A percentile compares a stretch with the other conserved stretches of the same genome.
Conservation (phyloP, 441 rosid species). For the Gossypium schwendimanii region DNA sequence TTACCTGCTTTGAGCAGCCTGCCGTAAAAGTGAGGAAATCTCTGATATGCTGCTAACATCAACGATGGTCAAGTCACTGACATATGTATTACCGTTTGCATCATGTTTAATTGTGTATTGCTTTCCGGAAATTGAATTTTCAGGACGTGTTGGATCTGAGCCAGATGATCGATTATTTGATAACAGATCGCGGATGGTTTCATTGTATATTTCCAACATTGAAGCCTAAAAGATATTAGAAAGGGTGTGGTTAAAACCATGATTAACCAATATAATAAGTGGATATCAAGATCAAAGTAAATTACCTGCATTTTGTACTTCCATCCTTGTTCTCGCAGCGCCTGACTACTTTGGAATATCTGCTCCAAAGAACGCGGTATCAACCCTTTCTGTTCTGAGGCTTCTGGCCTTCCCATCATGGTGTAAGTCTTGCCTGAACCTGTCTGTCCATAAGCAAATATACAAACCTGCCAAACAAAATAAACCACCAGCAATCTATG, state of each 20-base stretch:
- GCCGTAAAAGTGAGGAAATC: conserved; percentile 65
- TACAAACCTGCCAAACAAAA: conserved; percentile 65
- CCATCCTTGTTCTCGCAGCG: conserved; percentile 83
- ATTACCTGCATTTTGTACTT: conserved; percentile 87
- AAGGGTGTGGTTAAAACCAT: conserved; percentile 7
- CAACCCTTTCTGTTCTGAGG: conserved; percentile 62
- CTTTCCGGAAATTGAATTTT: conserved; percentile 57
- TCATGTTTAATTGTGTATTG: conserved; percentile 85
- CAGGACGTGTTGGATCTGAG: conserved; percentile 33
- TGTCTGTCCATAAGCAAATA: conserved; percentile 97
- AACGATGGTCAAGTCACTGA: conserved; percentile 70
- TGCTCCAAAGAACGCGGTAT: conserved; percentile 93
- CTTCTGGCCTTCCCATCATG: conserved; percentile 91
- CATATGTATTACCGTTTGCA: conserved; percentile 66
- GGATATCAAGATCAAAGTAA: background rate
- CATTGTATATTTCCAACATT: conserved; percentile 94
- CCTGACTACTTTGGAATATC: conserved; percentile 69
- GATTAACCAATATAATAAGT: background rate
- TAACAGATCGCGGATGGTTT: conserved; percentile 77
- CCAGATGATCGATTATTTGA: conserved; percentile 37
- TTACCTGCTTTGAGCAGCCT: conserved; percentile 94
- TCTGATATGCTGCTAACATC: conserved; percentile 75
- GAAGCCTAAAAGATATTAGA: conserved; percentile 52
- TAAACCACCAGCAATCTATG: background rate
- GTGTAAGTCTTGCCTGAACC: conserved; percentile 98